Conservation (phyloP, 1,139 yeast genomes). For the Suhomyces choctaworum region DNA sequence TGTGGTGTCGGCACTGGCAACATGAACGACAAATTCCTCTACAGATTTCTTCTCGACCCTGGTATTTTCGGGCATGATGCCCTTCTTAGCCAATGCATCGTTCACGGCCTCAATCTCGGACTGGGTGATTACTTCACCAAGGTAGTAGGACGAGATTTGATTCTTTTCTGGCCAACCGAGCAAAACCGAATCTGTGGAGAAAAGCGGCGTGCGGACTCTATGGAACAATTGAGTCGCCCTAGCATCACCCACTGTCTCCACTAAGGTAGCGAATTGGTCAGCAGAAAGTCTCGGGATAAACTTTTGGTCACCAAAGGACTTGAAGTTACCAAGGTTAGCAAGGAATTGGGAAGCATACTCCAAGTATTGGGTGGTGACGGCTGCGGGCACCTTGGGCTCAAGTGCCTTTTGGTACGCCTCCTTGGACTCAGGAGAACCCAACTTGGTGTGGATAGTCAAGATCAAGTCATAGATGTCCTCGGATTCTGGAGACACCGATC, state of each 20-base stretch:
- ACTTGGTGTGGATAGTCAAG: constrained; percentile 51
- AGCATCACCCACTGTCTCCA: constrained; percentile 41
- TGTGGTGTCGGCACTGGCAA: constrained; percentile 55
- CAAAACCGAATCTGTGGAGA: constrained; percentile 48
- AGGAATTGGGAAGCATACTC: constrained; percentile 82
- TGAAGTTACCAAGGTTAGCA: constrained; percentile 81
- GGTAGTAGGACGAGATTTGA: constrained; percentile 73
- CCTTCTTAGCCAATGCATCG: constrained; percentile 56
- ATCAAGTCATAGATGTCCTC: constrained; percentile 73
- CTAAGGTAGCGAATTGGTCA: constrained; percentile 50
- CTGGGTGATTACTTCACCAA: constrained; percentile 44
- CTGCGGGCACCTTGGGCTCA: constrained; percentile 21
- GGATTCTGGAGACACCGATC: constrained; percentile 85
- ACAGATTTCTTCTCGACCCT: constrained; percentile 57
- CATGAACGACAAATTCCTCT: constrained; percentile 51
- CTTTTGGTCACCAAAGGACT: constrained; percentile 86
- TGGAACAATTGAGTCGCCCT: constrained; percentile 42
- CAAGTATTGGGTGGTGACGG: constrained; percentile 49
- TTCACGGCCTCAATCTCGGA: constrained; percentile 67
- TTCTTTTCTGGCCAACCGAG: constrained; percentile 81
- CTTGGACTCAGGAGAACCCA: constrained; percentile 46
- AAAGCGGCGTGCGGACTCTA: constrained; percentile 50
- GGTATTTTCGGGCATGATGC: constrained; percentile 81
- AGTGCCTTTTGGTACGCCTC: constrained; percentile 44
- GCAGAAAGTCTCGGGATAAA: constrained; percentile 64